Base-by-base conservation (phyloP, 2,329 filamentous ascomycete genomes). In the Didymella pinodella region DNA sequence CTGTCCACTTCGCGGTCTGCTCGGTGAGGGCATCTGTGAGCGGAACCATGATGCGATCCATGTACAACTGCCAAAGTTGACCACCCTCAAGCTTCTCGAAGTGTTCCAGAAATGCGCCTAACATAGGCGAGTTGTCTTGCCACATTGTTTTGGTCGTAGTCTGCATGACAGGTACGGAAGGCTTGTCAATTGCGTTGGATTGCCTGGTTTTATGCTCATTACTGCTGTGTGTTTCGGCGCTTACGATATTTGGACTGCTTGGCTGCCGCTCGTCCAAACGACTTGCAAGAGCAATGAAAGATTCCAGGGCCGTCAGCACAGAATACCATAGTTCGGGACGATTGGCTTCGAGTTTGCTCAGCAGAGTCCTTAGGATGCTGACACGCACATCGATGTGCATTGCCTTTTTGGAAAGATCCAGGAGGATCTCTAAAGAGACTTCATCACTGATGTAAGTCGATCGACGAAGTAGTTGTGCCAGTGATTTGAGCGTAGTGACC, bases 21-120 rank as follows among this genome's bases (percentile, higher is more conserved):
- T 64, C 36, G 26, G 67, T 64, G 1, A 71, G 38, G 3, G 4
- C 25, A 0, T 50, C 45, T 0, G 73, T 2, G 5, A 62, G 50
- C 0, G 70, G 70, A 4, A 72, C 11, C 7, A 75, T 52, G 44
- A 75, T 68, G 8, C 65, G 69, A 0, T 60, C 45, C 3, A 34
- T 34, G 14, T 34, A 34, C 14, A 36, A 10, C 4, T 49, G 48
- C 1, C 58, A 49, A 6, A 61, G 56, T 4, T 34, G 31, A 34
- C 10, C 31, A 34, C 31, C 31, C 6, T 47, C 26, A 7, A 52
- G 26, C 1, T 25, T 36, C 4, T 26, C 10, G 20, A 54, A 48
- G 10, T 57, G 41, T 0, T 40, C 14, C 8, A 61, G 10, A 3
- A 68, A 38, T 5, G 47, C 46, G 7, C 31, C 26, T 6, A 70